Percentiles rank a stretch among this genome's conserved stretches.
phyloP scores from a whole-genome alignment of 805 yeast species.

The Naumovozyma baii region DNA sequence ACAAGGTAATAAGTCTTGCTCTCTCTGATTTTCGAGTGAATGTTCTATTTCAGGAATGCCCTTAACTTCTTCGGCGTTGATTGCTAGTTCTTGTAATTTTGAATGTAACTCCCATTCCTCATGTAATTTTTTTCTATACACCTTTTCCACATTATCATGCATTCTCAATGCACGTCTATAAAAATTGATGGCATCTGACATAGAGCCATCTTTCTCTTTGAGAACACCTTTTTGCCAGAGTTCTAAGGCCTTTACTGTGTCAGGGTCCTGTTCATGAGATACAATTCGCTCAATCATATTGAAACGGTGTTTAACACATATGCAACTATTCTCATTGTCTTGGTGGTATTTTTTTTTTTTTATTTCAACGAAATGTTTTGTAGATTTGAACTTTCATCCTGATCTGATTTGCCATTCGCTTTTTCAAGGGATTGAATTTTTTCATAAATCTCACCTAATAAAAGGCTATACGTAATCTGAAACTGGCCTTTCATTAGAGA shows the following conservation, averaged over 20 bases:
- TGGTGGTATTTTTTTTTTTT: too few species aligned
- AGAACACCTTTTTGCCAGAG: conserved; percentile 61
- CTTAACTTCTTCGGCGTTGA: conserved; percentile 3
- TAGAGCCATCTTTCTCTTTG: conserved; percentile 61
- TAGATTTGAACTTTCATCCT: too few species aligned
- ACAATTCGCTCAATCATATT: not conserved
- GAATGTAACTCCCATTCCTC: conserved; percentile 33
- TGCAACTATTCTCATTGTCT: too few species aligned
- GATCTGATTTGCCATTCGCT: too few species aligned
- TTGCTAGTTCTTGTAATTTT: conserved; percentile 9
- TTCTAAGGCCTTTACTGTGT: conserved; percentile 40
- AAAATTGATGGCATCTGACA: conserved; percentile 71
- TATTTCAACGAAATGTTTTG: too few species aligned
- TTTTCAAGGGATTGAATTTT: too few species aligned
- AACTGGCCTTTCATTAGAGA: too few species aligned
- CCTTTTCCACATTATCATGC: conserved; percentile 50
- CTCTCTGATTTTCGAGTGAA: conserved; percentile 16
- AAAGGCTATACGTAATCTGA: too few species aligned
- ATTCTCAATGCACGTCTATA: conserved; percentile 62
- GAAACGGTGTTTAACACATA: too few species aligned
- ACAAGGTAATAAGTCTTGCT: conserved; percentile 29
- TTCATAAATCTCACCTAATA: too few species aligned
- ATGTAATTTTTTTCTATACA: conserved; percentile 49
- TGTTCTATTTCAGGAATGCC: conserved; percentile 7
- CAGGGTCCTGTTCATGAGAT: not conserved